Base-by-base conservation (phyloP, 225 moss, liverwort and hornwort genomes). In the Climacium dendroides region DNA sequence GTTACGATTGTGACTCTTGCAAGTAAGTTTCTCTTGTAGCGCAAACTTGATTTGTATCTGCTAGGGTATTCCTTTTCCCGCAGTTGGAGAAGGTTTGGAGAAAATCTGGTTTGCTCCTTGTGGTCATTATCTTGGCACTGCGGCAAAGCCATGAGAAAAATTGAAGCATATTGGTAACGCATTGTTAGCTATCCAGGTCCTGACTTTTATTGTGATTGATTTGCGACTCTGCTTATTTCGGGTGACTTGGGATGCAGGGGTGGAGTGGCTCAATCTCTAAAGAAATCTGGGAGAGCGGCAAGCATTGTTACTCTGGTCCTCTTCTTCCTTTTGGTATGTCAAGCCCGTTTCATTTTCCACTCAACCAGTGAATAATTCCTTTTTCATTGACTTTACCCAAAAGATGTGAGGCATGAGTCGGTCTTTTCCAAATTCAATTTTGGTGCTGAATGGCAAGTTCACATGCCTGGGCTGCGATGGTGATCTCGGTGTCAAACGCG, bases 1-100 rank as follows among this genome's bases (percentile, higher is more conserved):
- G 94, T 70, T 94, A 94, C 64, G 88, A 91, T 83, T 94, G 94
- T 85, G 90, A 91, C 83, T 94, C 94, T 78, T 94, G 94, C 94
- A 92, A 92, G 94, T 94, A 87, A 80, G 91, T 91, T 80, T 57
- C 18, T 70, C 78, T 41, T 29, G 60, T 45, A 29, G n/a, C 53
- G 59, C 71, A 54, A 55, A 37, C 55, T 80, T 75, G 50, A 35
- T 78, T 65, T 66, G 65, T 65, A 75, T 50, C 35, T 80, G 65
- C 79, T 65, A 48, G 72, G 58, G 47, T 79, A 41, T 48, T 78
- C 34, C 43, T 58, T 73, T 79, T 65, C 48, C 79, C 9, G 47
- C 62, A 73, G 62, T 24, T 55, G 41, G 47, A 55, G n/a, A 32
- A 69, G 26, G 41, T 15, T 34, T 32, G 52, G 67, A 52, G 60